Evolutionary conservation across 495 filamentous ascomycete species (phyloP).

Genomic region (Zalerion maritima): DNA sequence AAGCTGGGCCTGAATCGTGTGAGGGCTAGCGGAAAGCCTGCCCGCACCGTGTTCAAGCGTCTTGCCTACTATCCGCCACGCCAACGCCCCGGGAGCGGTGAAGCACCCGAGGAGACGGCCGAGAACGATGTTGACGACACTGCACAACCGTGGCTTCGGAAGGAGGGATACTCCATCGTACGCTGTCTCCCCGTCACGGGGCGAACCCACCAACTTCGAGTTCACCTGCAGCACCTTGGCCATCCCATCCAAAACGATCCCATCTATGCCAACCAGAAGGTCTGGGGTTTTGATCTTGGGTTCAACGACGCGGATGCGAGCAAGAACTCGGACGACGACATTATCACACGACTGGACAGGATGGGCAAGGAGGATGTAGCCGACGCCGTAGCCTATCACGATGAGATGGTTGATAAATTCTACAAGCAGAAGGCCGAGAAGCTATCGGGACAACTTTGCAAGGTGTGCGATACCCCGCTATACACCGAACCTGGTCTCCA

Average conservation of each 20-base stretch:
- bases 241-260: constrained; percentile 95
- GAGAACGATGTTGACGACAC: constrained; percentile 8
- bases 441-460: constrained; percentile 72
- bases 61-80: constrained; percentile 68
- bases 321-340: constrained; percentile 66
- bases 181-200: constrained; percentile 88
- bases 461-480: constrained; percentile 69
- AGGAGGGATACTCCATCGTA: constrained; percentile 80
- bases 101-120: constrained; percentile 5
- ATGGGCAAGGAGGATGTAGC: constrained; percentile 92
- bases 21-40: constrained; percentile 77
- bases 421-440: constrained; percentile 77
- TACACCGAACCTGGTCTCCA: constrained; percentile 85
- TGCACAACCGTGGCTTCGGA: constrained; percentile 15
- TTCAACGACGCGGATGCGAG: constrained; percentile 47
- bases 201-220: constrained; percentile 85
- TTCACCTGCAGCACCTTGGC: constrained; percentile 87
- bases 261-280: constrained; percentile 86
- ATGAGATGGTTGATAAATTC: constrained; percentile 80
- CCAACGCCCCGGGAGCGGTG: constrained; percentile 1
- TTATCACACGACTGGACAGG: constrained; percentile 66
- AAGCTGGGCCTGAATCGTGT: constrained; percentile 91
- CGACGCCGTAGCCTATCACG: constrained; percentile 82
- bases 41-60: constrained; percentile 78
- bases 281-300: constrained; percentile 73